Percentiles rank a stretch among this genome's conserved stretches.
Conservation (phyloP, 2,329 filamentous ascomycete species). For the Ascochyta rabiei region DNA sequence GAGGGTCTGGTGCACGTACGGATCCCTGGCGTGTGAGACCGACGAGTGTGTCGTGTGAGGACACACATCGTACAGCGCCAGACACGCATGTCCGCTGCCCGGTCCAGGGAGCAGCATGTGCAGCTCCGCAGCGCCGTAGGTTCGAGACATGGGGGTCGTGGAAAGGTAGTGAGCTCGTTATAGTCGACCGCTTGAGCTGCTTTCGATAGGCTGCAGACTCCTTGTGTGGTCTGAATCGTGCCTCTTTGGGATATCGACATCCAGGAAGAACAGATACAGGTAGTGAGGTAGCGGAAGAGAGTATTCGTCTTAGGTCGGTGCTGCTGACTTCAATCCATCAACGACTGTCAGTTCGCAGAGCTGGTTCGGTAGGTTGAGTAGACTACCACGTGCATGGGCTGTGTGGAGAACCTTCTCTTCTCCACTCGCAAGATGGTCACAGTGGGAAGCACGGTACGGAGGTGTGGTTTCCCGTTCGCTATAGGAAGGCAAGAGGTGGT, state of each 20-base stretch:
- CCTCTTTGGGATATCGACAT: background rate
- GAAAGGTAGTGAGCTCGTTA: background rate
- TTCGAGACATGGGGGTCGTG: background rate
- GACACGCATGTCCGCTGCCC: slow-evolving; percentile 1
- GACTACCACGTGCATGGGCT: background rate
- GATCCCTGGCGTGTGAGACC: background rate
- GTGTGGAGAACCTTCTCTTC: background rate
- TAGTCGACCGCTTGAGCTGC: background rate
- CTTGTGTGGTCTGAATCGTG: background rate
- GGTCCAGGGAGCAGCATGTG: slow-evolving; percentile 1
- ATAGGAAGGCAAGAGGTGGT: background rate
- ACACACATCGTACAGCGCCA: slow-evolving; percentile 7
- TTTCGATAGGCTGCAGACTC: background rate
- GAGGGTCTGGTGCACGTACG: background rate
- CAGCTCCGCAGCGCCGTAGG: slow-evolving; percentile 4
- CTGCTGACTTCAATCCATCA: background rate
- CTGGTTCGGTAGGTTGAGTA: background rate
- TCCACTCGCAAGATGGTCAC: background rate
- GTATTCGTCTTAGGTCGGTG: background rate
- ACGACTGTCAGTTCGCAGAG: background rate
- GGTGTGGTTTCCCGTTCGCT: too few species aligned
- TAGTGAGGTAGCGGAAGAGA: background rate
- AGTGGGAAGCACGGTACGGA: background rate
- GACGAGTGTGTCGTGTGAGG: background rate
- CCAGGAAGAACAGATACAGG: background rate